Percentiles rank a stretch among this genome's conserved stretches.
Evolutionary conservation across 179 eudicot species (phyloP).

Genomic region (Amaranthus tricolor): DNA sequence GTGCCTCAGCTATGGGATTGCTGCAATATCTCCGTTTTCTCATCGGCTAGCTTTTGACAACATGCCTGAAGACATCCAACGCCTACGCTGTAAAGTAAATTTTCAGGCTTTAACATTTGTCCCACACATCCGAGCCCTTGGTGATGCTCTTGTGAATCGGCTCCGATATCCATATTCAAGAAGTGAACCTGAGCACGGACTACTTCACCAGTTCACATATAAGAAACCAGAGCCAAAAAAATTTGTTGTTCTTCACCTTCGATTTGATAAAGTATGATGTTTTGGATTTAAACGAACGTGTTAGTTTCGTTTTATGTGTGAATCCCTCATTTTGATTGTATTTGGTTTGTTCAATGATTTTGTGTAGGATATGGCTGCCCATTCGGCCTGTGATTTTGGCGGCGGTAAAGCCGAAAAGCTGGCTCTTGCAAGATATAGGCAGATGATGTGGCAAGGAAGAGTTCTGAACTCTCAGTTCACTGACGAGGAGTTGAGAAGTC

Average conservation of each 20-base stretch:
- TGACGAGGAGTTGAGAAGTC: conserved; percentile 84
- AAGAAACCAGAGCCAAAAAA: conserved; percentile 46
- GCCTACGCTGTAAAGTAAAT: conserved; percentile 94
- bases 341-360: background rate
- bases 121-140: conserved; percentile 81
- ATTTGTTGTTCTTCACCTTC: conserved; percentile 88
- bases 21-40: conserved; percentile 96
- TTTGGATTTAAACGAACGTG: background rate
- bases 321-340: background rate
- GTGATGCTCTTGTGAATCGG: conserved; percentile 79
- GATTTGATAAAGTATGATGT: conserved; percentile 83
- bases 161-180: conserved; percentile 50
- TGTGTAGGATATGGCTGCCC: conserved; percentile 96
- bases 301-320: background rate
- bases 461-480: conserved; percentile 93
- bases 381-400: conserved; percentile 98
- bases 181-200: conserved; percentile 36
- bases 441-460: conserved; percentile 90
- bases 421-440: conserved; percentile 87
- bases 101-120: conserved; percentile 80
- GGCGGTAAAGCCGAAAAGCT: conserved; percentile 92
- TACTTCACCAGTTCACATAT: conserved; percentile 51
- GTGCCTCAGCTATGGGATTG: conserved; percentile 75
- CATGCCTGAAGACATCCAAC: conserved; percentile 85
- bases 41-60: conserved; percentile 92